phyloP scores from a whole-genome alignment of 805 yeast genomes.

The Wickerhamiella sorbophila region DNA sequence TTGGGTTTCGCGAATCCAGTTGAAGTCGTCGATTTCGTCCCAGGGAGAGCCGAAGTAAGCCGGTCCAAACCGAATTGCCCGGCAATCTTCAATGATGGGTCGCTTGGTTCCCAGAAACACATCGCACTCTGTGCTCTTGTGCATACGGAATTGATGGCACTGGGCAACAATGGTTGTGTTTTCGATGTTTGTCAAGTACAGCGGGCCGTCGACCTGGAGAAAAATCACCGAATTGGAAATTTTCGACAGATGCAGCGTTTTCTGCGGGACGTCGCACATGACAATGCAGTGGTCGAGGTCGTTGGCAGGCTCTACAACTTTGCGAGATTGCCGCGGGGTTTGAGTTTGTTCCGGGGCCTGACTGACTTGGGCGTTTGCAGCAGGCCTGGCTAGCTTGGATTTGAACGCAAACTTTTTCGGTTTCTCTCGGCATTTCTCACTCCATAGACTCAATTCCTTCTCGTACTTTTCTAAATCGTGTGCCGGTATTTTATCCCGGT shows the following conservation, averaged over 20 bases:
- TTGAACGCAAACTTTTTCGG: slow-evolving; percentile 3
- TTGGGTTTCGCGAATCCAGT: slow-evolving; percentile 15
- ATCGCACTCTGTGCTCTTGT: slow-evolving; percentile 12
- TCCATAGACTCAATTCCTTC: slow-evolving; percentile 6
- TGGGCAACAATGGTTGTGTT: slow-evolving; percentile 12
- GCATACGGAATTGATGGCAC: slow-evolving; percentile 22
- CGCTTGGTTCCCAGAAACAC: slow-evolving; percentile 18
- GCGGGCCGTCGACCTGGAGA: slow-evolving; percentile 15
- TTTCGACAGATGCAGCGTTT: slow-evolving; percentile 9
- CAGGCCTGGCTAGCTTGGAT: slow-evolving; percentile 1
- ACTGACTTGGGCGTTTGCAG: slow-evolving; percentile 1
- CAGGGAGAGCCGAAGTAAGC: slow-evolving; percentile 5
- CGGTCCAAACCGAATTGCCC: slow-evolving; percentile 13
- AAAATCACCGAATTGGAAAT: slow-evolving; percentile 13
- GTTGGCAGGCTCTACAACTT: not conserved
- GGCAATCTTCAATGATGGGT: slow-evolving; percentile 21
- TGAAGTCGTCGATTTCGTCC: slow-evolving; percentile 20
- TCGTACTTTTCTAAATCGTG: slow-evolving; percentile 14
- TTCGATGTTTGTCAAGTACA: slow-evolving; percentile 11
- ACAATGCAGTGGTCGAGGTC: not conserved
- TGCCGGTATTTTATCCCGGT: slow-evolving; percentile 8
- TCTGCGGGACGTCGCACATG: not conserved
- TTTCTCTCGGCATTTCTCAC: not conserved
- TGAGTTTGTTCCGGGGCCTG: not conserved
- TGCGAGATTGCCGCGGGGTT: not conserved